Evolutionary conservation across 1,284 basidiomycete species (phyloP).

Genomic region (Cystobasidium slooffiae): DNA sequence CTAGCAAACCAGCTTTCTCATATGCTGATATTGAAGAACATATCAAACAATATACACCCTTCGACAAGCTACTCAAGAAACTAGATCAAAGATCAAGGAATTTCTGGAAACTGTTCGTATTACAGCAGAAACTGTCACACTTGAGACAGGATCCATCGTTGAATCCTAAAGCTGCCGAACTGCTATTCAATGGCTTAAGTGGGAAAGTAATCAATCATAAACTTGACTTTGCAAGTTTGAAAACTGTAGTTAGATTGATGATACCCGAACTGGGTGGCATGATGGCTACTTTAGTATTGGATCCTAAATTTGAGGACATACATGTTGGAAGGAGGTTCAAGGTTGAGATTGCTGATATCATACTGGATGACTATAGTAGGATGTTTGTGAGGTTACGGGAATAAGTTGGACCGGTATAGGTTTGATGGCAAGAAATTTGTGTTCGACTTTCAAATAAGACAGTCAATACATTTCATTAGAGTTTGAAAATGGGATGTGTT

Average conservation of each 20-base stretch:
- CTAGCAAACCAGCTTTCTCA: slow-evolving; percentile 16
- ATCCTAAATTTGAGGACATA: slow-evolving; percentile 12
- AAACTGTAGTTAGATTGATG: slow-evolving; percentile 4
- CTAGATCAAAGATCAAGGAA: slow-evolving; percentile 20
- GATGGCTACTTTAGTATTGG: slow-evolving; percentile 14
- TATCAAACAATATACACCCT: slow-evolving; percentile 13
- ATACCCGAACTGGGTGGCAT: slow-evolving; percentile 38
- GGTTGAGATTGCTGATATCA: slow-evolving; percentile 26
- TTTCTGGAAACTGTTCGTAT: slow-evolving; percentile 32
- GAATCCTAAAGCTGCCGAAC: slow-evolving; percentile 17
- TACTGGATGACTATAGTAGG: slow-evolving; percentile 37
- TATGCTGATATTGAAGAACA: slow-evolving; percentile 13
- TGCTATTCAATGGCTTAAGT: slow-evolving; percentile 34
- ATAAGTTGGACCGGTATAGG: background rate
- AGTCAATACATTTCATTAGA: background rate
- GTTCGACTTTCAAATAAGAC: background rate
- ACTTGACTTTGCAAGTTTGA: slow-evolving; percentile 14
- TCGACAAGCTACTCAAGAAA: slow-evolving; percentile 15
- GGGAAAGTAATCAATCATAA: slow-evolving; percentile 15
- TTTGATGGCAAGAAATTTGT: background rate
- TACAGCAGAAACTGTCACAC: slow-evolving; percentile 13
- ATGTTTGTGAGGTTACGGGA: slow-evolving; percentile 27
- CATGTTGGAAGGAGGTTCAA: slow-evolving; percentile 11
- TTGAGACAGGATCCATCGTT: slow-evolving; percentile 12
- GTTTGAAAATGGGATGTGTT: background rate